Percentiles rank a stretch among this genome's conserved stretches.
These are phyloP conservation scores for Bacidia rubella DNA, from an alignment of 495 filamentous ascomycete species.

Conservation along the genomic window DNA sequence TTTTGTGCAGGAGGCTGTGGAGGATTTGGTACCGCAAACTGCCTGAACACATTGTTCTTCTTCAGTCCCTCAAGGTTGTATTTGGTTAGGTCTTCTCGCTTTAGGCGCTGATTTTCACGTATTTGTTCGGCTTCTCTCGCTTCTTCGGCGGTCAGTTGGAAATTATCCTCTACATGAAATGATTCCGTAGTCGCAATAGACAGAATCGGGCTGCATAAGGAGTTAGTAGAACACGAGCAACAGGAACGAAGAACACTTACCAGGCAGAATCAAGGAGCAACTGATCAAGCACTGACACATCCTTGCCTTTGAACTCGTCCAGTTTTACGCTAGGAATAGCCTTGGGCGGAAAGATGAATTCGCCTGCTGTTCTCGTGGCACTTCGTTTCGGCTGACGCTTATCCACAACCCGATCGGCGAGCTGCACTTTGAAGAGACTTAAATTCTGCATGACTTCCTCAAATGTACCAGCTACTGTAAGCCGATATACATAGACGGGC, in stretches of 20 bases:
- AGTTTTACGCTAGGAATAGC: conserved; percentile 39
- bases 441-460: conserved; percentile 60
- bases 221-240: background rate
- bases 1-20: background rate
- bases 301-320: conserved; percentile 41
- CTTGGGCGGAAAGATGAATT: conserved; percentile 46
- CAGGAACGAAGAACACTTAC: conserved; percentile 7
- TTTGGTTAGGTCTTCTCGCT: conserved; percentile 30
- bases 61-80: conserved; percentile 17
- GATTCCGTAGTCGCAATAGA: conserved; percentile 44
- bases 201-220: conserved; percentile 25
- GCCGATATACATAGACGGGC: conserved; percentile 76
- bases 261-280: conserved; percentile 33
- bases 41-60: background rate
- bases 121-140: conserved; percentile 30
- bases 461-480: conserved; percentile 65
- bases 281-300: conserved; percentile 53
- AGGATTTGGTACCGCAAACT: background rate
- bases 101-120: conserved; percentile 30
- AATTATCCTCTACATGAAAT: conserved; percentile 41
- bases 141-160: conserved; percentile 44
- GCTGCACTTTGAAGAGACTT: conserved; percentile 65
- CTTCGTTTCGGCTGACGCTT: conserved; percentile 55
- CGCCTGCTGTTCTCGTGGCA: conserved; percentile 32
- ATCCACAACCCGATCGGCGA: conserved; percentile 69